Conservation (phyloP, 176 grass and related monocot species). For the Bromus sterilis region DNA sequence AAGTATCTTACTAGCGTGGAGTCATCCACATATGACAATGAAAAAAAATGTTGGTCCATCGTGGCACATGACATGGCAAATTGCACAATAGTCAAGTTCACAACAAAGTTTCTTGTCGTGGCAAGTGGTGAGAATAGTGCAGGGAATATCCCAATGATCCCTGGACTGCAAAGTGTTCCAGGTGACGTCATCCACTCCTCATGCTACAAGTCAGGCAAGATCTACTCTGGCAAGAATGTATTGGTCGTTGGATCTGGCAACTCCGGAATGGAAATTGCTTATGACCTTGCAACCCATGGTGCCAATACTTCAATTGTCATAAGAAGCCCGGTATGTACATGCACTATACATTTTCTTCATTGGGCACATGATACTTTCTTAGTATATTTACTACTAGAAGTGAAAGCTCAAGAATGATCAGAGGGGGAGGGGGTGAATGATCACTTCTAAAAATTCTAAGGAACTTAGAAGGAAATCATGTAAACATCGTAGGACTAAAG, state of each 20-base stretch:
- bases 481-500: too few relatives aligned
- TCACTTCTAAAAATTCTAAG: too few relatives aligned
- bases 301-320: background rate
- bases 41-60: background rate
- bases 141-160: background rate
- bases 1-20: background rate
- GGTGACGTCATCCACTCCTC: background rate
- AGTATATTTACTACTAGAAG: too few relatives aligned
- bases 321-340: background rate
- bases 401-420: too few relatives aligned
- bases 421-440: too few relatives aligned
- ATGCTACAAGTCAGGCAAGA: background rate
- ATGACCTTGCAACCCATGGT: background rate
- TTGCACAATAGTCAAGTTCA: background rate
- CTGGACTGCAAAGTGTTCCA: background rate
- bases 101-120: slow-evolving; percentile 25
- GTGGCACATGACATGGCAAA: background rate
- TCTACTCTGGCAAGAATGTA: background rate
- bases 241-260: background rate
- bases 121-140: background rate
- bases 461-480: too few relatives aligned
- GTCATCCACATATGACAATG: background rate
- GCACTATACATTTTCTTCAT: too few relatives aligned
- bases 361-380: too few relatives aligned
- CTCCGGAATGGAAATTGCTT: background rate